Percentiles rank a stretch among this genome's conserved stretches.
phyloP scores from a whole-genome alignment of 345 rosid species.

The Gossypium bickii region DNA sequence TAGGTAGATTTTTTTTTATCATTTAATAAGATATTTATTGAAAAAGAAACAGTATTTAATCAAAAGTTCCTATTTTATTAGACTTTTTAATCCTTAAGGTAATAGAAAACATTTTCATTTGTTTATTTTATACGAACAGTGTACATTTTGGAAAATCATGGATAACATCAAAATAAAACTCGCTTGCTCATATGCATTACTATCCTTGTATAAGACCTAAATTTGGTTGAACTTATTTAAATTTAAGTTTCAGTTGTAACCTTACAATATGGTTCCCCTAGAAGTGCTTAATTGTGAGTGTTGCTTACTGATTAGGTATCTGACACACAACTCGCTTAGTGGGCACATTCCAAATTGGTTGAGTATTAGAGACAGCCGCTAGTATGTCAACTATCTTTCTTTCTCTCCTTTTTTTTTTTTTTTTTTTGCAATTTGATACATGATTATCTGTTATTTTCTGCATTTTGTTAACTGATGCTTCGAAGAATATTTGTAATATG shows the following conservation, averaged over 20 bases:
- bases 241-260: not conserved
- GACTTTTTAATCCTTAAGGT: not conserved
- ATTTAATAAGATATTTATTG: not conserved
- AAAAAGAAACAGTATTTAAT: not conserved
- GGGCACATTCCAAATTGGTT: conserved; percentile 6
- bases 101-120: not conserved
- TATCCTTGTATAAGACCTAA: not conserved
- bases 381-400: not conserved
- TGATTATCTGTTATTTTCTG: not conserved
- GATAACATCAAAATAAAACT: not conserved
- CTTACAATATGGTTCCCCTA: not conserved
- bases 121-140: not conserved
- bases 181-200: not conserved
- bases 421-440: not conserved
- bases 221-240: not conserved
- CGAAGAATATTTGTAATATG: not conserved
- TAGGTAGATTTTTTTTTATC: not conserved
- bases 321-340: conserved; percentile 4
- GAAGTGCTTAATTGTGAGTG: not conserved
- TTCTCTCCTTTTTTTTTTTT: not conserved
- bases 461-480: not conserved
- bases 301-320: conserved; percentile 5
- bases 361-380: not conserved
- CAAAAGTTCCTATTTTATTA: not conserved
- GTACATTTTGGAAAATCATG: not conserved